Evolutionary conservation across 345 rosid genomes (phyloP).

Genomic region (Garcia nutans): DNA sequence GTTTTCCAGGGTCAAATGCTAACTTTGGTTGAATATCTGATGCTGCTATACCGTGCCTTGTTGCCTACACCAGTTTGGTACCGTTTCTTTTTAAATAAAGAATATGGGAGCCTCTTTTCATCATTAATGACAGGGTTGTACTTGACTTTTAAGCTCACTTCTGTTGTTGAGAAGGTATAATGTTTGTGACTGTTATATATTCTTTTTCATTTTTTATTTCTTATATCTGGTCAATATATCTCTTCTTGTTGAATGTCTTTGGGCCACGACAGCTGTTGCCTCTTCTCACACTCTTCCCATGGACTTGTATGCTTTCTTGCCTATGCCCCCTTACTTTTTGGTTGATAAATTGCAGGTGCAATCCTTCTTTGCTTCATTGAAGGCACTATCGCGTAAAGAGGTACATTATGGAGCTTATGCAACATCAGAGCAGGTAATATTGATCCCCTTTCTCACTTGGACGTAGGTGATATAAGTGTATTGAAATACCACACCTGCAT

Average conservation of each 20-base stretch:
- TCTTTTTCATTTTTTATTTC: background rate
- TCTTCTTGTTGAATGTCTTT: background rate
- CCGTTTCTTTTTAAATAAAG: conserved; percentile 82
- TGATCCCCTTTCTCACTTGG: conserved; percentile 9
- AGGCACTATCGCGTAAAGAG: conserved; percentile 89
- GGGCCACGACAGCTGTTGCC: background rate
- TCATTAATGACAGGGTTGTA: conserved; percentile 78
- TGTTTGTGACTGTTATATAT: background rate
- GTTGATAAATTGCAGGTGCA: conserved; percentile 58
- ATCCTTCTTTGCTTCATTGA: conserved; percentile 78
- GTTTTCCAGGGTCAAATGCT: conserved; percentile 68
- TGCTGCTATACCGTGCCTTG: conserved; percentile 71
- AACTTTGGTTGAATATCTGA: conserved; percentile 67
- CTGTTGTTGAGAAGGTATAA: conserved; percentile 73
- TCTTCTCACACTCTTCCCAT: background rate
- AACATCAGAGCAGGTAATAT: conserved; percentile 86
- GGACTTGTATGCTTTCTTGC: background rate
- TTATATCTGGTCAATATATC: background rate
- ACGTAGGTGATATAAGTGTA: background rate
- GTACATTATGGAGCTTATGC: conserved; percentile 97
- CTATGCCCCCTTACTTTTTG: background rate
- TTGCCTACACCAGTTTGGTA: conserved; percentile 91
- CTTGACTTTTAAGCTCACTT: conserved; percentile 76
- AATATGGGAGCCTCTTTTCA: conserved; percentile 82
- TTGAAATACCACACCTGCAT: background rate